These are phyloP conservation scores for Oxytropis ochrocephala DNA, from an alignment of 306 rosid species.

Conservation along the genomic window DNA sequence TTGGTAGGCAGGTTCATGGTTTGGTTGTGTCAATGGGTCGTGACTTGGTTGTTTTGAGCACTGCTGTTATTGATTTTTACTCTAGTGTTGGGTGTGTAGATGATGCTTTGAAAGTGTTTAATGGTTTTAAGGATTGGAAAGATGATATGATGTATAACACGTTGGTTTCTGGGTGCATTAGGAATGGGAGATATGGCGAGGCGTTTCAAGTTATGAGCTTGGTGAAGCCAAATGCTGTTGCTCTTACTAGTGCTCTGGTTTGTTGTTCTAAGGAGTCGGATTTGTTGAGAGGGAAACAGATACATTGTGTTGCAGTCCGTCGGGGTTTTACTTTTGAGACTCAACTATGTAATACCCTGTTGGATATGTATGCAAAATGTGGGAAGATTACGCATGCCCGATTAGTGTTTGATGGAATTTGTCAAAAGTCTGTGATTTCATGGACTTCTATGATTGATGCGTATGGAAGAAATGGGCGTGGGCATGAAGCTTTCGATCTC, in stretches of 20 bases:
- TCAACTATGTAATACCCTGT: conserved; percentile 43
- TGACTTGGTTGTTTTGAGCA: conserved; percentile 55
- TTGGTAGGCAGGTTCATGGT: conserved; percentile 66
- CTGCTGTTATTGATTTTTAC: conserved; percentile 61
- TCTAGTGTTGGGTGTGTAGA: conserved; percentile 33
- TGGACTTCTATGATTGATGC: conserved; percentile 61
- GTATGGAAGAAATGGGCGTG: conserved; percentile 47
- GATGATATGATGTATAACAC: conserved; percentile 50
- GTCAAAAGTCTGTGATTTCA: conserved; percentile 42
- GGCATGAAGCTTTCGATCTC: conserved; percentile 36
- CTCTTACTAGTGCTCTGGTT: conserved; percentile 47
- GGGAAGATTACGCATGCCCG: conserved; percentile 38
- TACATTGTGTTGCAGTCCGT: conserved; percentile 53
- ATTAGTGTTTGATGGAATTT: conserved; percentile 32
- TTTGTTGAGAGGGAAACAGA: conserved; percentile 50
- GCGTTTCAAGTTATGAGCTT: conserved; percentile 39
- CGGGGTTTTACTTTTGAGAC: conserved; percentile 38
- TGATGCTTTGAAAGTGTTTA: conserved; percentile 48
- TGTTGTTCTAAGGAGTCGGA: conserved; percentile 58
- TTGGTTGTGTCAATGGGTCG: conserved; percentile 49
- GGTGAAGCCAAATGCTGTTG: conserved; percentile 49
- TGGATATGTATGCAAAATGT: conserved; percentile 63
- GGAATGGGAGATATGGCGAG: conserved; percentile 33
- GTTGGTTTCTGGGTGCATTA: conserved; percentile 48
- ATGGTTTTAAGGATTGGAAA: conserved; percentile 30